A percentile compares a stretch with the other conserved stretches of the same genome.
phyloP scores from a whole-genome alignment of 345 rosid species.

The Anastatica hierochuntica region DNA sequence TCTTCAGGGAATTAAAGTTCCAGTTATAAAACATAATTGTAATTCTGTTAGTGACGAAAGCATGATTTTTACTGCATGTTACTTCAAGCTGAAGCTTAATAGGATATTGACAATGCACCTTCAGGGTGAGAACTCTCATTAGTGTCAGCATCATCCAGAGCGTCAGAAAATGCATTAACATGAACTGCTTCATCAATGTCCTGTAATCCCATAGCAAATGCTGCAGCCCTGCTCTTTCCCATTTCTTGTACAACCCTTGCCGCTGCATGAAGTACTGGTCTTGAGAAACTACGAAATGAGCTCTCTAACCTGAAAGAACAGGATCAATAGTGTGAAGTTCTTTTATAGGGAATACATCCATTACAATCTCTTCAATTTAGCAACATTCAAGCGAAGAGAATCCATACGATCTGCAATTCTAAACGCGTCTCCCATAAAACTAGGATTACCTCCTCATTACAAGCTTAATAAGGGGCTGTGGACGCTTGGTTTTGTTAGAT shows the following conservation, averaged over 20 bases:
- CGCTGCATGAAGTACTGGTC: conserved; percentile 99
- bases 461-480: conserved; percentile 90
- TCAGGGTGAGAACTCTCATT: conserved; percentile 73
- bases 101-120: conserved; percentile 34
- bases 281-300: conserved; percentile 97
- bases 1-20: not conserved
- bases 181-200: conserved; percentile 85
- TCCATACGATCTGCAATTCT: not conserved
- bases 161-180: conserved; percentile 50
- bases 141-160: conserved; percentile 59
- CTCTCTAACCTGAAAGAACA: conserved; percentile 70
- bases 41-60: not conserved
- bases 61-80: not conserved
- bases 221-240: conserved; percentile 98
- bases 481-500: conserved; percentile 80
- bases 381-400: conserved; percentile 9
- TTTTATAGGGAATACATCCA: conserved; percentile 6
- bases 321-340: conserved; percentile 5
- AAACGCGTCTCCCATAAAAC: conserved; percentile 11
- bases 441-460: conserved; percentile 86
- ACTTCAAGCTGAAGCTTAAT: not conserved
- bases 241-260: conserved; percentile 98
- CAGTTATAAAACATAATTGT: not conserved
- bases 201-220: conserved; percentile 81
- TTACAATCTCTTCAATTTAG: conserved; percentile 2